phyloP scores from a whole-genome alignment of 2,329 filamentous ascomycete species.

The Aspergillus clavatus region DNA sequence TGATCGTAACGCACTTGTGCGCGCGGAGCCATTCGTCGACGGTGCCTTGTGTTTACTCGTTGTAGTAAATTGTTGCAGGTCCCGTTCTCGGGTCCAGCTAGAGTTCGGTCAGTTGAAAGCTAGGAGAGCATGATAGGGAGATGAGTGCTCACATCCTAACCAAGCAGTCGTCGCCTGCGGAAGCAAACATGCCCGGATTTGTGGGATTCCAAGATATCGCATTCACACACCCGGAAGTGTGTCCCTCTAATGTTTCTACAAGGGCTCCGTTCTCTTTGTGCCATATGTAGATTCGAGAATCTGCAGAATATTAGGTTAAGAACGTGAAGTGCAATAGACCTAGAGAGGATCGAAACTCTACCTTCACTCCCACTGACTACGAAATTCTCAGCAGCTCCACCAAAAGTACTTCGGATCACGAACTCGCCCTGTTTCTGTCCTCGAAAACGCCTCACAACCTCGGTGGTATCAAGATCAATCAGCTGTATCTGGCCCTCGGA shows the following conservation, averaged over 20 bases:
- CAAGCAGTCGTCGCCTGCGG: constrained; percentile 79
- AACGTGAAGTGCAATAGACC: background rate
- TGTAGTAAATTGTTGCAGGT: constrained; percentile 22
- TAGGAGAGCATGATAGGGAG: background rate
- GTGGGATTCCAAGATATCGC: constrained; percentile 83
- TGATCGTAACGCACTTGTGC: constrained; percentile 40
- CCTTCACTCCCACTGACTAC: constrained; percentile 89
- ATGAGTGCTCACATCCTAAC: constrained; percentile 72
- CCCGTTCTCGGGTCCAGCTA: constrained; percentile 35
- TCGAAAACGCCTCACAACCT: constrained; percentile 67
- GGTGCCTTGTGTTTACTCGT: constrained; percentile 26
- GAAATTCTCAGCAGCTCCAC: constrained; percentile 87
- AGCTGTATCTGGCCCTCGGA: constrained; percentile 71
- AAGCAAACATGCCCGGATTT: constrained; percentile 79
- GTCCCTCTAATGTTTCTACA: constrained; percentile 71
- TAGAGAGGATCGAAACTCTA: too few species aligned
- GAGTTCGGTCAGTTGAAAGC: constrained; percentile 5
- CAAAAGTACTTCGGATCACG: constrained; percentile 78
- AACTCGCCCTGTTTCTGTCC: constrained; percentile 71
- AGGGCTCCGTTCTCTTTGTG: constrained; percentile 74
- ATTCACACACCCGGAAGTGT: constrained; percentile 73
- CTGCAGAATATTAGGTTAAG: constrained; percentile 33
- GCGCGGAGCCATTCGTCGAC: constrained; percentile 33
- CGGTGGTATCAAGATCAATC: constrained; percentile 68
- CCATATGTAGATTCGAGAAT: constrained; percentile 77